Conservation (phyloP, 768 basidiomycete genomes). For the Trametopsis cervina region DNA sequence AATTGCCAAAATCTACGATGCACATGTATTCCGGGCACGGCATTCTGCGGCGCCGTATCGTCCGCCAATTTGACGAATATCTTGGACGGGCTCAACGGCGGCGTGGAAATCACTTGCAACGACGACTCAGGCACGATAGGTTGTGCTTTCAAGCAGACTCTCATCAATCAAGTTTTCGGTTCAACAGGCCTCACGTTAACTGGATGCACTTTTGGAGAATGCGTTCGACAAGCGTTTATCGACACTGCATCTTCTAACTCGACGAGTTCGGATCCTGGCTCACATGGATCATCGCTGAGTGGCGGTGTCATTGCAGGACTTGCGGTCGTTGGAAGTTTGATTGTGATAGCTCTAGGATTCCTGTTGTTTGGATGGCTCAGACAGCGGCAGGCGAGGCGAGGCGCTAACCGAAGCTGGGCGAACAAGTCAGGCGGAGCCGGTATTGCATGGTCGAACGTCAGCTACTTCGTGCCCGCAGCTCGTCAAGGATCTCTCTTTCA, state of each 20-base stretch:
- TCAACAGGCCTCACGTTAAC: conserved; percentile 60
- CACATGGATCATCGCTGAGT: conserved; percentile 41
- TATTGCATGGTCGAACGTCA: conserved; percentile 63
- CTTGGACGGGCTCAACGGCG: conserved; percentile 61
- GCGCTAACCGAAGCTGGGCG: conserved; percentile 20
- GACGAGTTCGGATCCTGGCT: conserved; percentile 20
- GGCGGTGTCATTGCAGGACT: conserved; percentile 89
- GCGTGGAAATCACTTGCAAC: conserved; percentile 59
- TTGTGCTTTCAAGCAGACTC: conserved; percentile 73
- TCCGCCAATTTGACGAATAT: conserved; percentile 45
- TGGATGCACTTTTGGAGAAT: conserved; percentile 83
- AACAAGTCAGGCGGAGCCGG: conserved; percentile 45
- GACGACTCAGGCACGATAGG: conserved; percentile 32
- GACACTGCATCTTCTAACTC: conserved; percentile 41
- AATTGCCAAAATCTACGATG: conserved; percentile 70
- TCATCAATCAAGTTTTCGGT: conserved; percentile 69
- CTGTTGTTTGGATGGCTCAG: conserved; percentile 53
- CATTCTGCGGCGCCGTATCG: conserved; percentile 63
- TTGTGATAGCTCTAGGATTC: conserved; percentile 50
- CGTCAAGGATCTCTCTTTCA: conserved; percentile 8
- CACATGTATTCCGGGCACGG: conserved; percentile 57
- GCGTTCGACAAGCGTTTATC: conserved; percentile 75
- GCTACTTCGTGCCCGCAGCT: conserved; percentile 46
- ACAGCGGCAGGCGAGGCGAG: conserved; percentile 56
- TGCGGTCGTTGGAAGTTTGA: conserved; percentile 69